Conservation (phyloP, 768 basidiomycete species). For the Termitomyces heimii region DNA sequence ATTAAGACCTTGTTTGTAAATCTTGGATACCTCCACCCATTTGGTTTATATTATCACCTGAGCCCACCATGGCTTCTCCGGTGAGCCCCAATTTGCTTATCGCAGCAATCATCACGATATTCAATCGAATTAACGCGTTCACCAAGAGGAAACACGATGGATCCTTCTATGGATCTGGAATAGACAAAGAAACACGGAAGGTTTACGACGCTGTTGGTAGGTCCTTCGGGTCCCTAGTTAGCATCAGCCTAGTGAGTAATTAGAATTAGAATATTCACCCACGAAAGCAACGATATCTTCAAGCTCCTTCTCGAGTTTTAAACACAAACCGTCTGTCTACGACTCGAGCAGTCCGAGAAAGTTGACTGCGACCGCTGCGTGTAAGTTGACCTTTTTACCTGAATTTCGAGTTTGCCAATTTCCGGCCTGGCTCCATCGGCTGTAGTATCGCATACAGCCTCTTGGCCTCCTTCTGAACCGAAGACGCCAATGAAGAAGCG, state of each 20-base stretch:
- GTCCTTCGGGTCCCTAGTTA: background rate
- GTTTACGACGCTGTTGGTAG: constrained; percentile 2
- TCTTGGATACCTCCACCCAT: background rate
- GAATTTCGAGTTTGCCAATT: background rate
- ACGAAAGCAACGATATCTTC: background rate
- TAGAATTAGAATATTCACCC: constrained; percentile 5
- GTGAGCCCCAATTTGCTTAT: background rate
- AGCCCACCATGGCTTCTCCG: background rate
- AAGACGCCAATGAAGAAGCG: background rate
- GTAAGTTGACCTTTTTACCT: background rate
- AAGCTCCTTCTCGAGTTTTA: background rate
- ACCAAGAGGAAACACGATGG: constrained; percentile 2
- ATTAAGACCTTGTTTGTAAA: background rate
- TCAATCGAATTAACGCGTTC: background rate
- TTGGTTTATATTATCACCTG: background rate
- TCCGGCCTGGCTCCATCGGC: background rate
- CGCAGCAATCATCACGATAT: background rate
- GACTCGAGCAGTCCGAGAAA: background rate
- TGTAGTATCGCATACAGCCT: background rate
- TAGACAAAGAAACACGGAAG: background rate
- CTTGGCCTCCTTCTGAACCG: background rate
- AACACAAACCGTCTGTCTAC: background rate
- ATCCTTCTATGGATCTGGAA: background rate
- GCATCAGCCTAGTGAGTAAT: background rate
- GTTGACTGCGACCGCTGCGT: background rate